Evolutionary conservation across 2,329 filamentous ascomycete genomes (phyloP), one percentile per base, ranked within the genome.

Genomic region (Cladobotryum mycophilum): DNA sequence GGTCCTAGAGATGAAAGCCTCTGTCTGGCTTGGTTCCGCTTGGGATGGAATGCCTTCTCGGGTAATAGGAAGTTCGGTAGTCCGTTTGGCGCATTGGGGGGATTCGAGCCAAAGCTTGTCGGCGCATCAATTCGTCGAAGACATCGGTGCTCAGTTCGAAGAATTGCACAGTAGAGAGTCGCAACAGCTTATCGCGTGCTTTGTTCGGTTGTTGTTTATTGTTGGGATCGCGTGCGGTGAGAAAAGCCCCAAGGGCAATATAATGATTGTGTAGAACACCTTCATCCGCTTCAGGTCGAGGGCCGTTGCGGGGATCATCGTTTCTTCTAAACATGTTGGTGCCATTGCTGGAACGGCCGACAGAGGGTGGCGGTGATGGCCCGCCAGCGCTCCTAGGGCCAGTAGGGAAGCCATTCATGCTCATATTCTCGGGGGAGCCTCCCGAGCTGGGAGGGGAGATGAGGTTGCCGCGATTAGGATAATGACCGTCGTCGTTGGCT

Each of bases 71-170:
- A 95, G 12, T 81, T 73, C 2, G 89, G 88, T n/a, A 79, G 77
- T 3, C 70, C 67, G 55, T 72, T 75, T 44, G 75, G 74, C 20
- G 75, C 74, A 58, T 76, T 79, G 18, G 78, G 73, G 76, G 73
- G 49, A 73, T 72, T 54, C 81, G 72, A 48, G 78, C 78, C 47
- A 77, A 76, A 57, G 87, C 81, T 68, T 97, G 91, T 56, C 93
- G 83, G 53, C 93, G 85, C 59, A 95, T 78, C 57, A 97, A 76
- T 71, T 99, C 93, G 69, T 99, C 93, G 70, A 88, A 97, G 38
- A 99, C 92, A 71, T 99, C 93, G 52, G 92, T 97, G 70, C 91
- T 96, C 55, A 99, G 79, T 72, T 99, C 93, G 69, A 95, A 89
- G 68, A 99, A 97, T 68, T 99, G 93, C 25, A 95, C 89, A 1